These are phyloP conservation scores for Peronospora belbahrii DNA, from an alignment of 352 stramenopile species.

Conservation along the genomic window DNA sequence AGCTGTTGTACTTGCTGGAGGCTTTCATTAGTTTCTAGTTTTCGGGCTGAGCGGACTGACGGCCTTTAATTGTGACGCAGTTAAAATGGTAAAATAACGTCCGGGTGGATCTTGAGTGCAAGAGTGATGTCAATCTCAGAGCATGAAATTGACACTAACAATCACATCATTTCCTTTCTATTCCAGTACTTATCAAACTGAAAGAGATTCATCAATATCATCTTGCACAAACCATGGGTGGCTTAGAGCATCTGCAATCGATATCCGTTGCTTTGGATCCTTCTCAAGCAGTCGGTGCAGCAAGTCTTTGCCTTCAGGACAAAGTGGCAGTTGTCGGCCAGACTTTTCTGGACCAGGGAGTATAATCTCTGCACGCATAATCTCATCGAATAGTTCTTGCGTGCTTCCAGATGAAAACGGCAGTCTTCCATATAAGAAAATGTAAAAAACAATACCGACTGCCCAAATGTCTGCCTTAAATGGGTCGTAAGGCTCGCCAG, in stretches of 20 bases:
- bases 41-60: no score
- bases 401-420: conserved; percentile 70
- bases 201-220: conserved; percentile 52
- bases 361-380: conserved; percentile 36
- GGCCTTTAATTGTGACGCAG: no score
- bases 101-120: no score
- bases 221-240: conserved; percentile 54
- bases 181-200: conserved; percentile 36
- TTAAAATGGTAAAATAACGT: no score
- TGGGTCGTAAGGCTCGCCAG: conserved; percentile 72
- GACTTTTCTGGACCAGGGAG: conserved; percentile 19
- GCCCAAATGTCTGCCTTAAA: conserved; percentile 84
- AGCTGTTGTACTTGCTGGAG: no score
- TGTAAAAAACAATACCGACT: conserved; percentile 75
- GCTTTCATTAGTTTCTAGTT: no score
- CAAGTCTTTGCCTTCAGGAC: conserved; percentile 34
- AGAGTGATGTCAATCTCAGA: no score
- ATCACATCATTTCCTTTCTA: not conserved
- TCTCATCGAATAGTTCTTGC: conserved; percentile 78
- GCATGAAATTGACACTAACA: not conserved
- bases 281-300: conserved; percentile 46
- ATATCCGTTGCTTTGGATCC: conserved; percentile 42
- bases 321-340: conserved; percentile 14
- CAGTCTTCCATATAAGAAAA: conserved; percentile 77
- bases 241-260: conserved; percentile 35